Evolutionary conservation across 169 alveolate genomes (phyloP).

Genomic region (Plasmodium gallinaceum): DNA sequence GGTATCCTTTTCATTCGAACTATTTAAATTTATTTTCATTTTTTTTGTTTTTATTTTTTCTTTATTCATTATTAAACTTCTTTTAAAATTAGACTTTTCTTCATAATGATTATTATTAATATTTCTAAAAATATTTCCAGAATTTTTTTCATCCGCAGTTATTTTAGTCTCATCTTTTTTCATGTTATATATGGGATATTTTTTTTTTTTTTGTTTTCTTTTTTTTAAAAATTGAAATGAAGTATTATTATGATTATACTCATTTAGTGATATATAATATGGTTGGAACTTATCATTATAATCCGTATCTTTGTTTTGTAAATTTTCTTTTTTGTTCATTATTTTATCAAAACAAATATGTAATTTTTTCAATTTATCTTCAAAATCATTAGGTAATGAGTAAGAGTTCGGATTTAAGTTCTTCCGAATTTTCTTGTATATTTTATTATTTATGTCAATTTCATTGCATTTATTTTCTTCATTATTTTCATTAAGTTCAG

Average conservation of each 20-base stretch:
- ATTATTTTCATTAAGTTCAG: neutral
- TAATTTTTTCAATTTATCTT: constrained; percentile 20
- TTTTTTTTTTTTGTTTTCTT: constrained; percentile 3
- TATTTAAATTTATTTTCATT: neutral
- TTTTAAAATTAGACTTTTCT: constrained; percentile 9
- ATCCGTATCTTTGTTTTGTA: neutral
- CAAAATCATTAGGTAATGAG: constrained; percentile 1
- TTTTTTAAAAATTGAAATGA: constrained; percentile 58
- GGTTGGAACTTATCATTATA: neutral
- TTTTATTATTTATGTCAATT: neutral
- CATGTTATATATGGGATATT: neutral
- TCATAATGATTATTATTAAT: constrained; percentile 3
- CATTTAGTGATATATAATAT: constrained; percentile 21
- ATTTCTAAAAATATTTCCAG: neutral
- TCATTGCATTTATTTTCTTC: too few relatives aligned
- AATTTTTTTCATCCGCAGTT: neutral
- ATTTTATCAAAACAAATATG: constrained; percentile 39
- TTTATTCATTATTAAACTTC: constrained; percentile 5
- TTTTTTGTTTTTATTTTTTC: constrained; percentile 17
- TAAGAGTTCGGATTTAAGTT: neutral
- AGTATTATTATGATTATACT: constrained; percentile 38
- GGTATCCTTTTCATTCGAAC: neutral
- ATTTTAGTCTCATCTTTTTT: neutral
- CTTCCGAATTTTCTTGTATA: neutral
- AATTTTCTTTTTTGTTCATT: constrained; percentile 19